Evolutionary conservation across 768 basidiomycete species (phyloP).

Genomic region (Naganishia antarctica): DNA sequence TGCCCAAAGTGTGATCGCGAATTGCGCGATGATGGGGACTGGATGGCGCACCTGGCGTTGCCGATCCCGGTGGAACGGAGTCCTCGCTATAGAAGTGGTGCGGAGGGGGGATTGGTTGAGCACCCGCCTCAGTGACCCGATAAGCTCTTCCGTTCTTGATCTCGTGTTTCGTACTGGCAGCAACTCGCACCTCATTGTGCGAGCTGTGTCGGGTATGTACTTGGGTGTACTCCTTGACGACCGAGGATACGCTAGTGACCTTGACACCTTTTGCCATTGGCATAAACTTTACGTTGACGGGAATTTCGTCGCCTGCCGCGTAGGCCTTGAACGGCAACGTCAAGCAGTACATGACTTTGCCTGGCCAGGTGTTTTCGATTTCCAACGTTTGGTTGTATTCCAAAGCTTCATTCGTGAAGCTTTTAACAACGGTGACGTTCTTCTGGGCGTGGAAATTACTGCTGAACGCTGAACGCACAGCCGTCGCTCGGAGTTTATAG

Average conservation of each 20-base stretch:
- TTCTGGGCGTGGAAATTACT: slow-evolving; percentile 62
- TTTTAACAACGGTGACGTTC: slow-evolving; percentile 66
- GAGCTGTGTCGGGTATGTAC: slow-evolving; percentile 60
- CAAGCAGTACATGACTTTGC: slow-evolving; percentile 86
- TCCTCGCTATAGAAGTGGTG: slow-evolving; percentile 24
- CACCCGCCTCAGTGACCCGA: slow-evolving; percentile 25
- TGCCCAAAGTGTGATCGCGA: background rate
- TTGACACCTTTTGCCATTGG: slow-evolving; percentile 78
- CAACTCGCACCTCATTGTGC: slow-evolving; percentile 61
- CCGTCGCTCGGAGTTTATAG: slow-evolving; percentile 87
- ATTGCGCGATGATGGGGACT: slow-evolving; percentile 25
- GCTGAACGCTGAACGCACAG: slow-evolving; percentile 69
- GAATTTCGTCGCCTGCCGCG: slow-evolving; percentile 80
- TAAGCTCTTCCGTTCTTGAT: slow-evolving; percentile 56
- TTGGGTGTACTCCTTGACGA: slow-evolving; percentile 64
- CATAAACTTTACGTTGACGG: slow-evolving; percentile 76
- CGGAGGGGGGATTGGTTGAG: slow-evolving; percentile 22
- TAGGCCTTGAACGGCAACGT: slow-evolving; percentile 94
- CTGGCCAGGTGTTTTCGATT: slow-evolving; percentile 88
- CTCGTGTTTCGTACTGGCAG: slow-evolving; percentile 65
- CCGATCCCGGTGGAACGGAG: slow-evolving; percentile 10
- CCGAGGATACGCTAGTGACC: slow-evolving; percentile 63
- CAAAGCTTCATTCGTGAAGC: slow-evolving; percentile 72
- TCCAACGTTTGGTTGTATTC: slow-evolving; percentile 96
- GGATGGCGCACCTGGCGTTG: slow-evolving; percentile 24